phyloP scores from a whole-genome alignment of 495 filamentous ascomycete species.

The Neurospora pannonica region DNA sequence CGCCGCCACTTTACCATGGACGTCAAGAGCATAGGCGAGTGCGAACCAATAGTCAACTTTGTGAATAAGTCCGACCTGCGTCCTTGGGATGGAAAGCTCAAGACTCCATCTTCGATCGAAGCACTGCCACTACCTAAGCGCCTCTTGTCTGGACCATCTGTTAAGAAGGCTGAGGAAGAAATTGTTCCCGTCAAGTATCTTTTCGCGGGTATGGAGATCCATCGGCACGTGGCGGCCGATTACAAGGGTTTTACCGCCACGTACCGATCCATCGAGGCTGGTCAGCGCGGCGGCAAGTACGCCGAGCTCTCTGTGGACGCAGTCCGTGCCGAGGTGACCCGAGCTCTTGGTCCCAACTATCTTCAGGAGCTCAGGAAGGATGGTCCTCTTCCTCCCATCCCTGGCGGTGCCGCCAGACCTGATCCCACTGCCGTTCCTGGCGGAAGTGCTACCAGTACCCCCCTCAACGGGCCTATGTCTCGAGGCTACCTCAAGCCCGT shows the following conservation, averaged over 20 bases:
- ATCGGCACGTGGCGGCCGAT: constrained; percentile 23
- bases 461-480: neutral
- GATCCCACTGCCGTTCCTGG: neutral
- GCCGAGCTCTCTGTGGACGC: constrained; percentile 36
- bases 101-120: constrained; percentile 24
- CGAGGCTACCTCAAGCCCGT: neutral
- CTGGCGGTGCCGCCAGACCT: neutral
- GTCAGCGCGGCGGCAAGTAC: constrained; percentile 29
- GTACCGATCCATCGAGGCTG: constrained; percentile 37
- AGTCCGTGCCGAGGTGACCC: constrained; percentile 1
- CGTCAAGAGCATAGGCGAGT: constrained; percentile 3
- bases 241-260: constrained; percentile 28
- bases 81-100: constrained; percentile 22
- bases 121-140: constrained; percentile 27
- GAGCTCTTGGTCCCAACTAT: neutral
- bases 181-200: constrained; percentile 31
- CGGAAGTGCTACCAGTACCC: neutral
- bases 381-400: neutral
- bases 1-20: constrained; percentile 18
- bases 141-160: constrained; percentile 6
- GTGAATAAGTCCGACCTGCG: constrained; percentile 26
- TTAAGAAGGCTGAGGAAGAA: constrained; percentile 5
- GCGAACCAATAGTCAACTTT: constrained; percentile 25
- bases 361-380: neutral
- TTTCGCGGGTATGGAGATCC: constrained; percentile 37